Evolutionary conservation across 441 rosid species (phyloP), one percentile per base, ranked within the genome.

Genomic region (Populus hybrid): DNA sequence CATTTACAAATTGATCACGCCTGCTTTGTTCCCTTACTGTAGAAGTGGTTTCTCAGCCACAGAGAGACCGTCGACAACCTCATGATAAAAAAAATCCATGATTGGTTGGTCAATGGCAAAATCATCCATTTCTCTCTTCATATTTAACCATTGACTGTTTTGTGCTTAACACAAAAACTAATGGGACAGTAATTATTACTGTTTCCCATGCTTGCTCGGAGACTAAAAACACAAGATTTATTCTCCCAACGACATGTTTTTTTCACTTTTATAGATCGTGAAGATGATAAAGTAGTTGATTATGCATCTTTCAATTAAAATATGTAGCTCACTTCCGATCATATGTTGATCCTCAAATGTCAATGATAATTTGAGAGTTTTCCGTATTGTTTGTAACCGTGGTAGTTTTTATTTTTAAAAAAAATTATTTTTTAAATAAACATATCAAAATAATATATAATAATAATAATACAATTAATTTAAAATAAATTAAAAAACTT

Each of bases 121-220:
- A 74, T 74, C 34, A 74, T 63, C 59, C 26, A 74, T 7, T 26
- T 21, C 21, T 26, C 69, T 65, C 16, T 24, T 4, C 20, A 65
- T 8, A 2, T 46, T 1, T 46, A 4, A 5, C 57, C 57, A 46
- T 46, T 38, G 0, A 38, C 11, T 38, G 42, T 9, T 18, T 26
- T 34, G 36, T 34, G 36, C 36, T 34, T 6, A 34, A 34, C 36
- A 34, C 50, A 40, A 40, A 24, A 11, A 50, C 36, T 8, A 50
- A 73, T 34, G 69, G 76, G 53, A 23, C 69, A 61, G 35, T 7
- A 63, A 74, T 74, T 1, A 64, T 74, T 65, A 24, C 66, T 74
- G 77, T 74, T 74, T 64, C 34, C 77, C 77, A 74, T 74, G 77
- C 68, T 61, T 61, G 66, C 26, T 3, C 69, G 57, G 4, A 21